Percentiles rank a stretch among this genome's conserved stretches.
Conservation (phyloP, 495 filamentous ascomycete species). For the Trichoderma parareesei region DNA sequence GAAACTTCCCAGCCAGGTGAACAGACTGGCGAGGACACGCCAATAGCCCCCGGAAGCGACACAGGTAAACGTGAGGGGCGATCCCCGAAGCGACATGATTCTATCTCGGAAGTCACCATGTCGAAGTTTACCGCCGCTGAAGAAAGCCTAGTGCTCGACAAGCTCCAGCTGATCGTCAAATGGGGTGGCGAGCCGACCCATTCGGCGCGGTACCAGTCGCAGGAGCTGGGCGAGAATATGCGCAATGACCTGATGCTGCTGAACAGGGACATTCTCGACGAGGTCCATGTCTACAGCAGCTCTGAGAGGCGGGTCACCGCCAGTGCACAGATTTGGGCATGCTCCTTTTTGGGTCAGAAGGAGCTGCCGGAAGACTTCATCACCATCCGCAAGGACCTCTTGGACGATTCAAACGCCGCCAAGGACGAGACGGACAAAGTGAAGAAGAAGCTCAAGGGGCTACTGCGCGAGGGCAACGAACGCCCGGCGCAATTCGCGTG, state of each 20-base stretch:
- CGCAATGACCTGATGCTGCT: conserved; percentile 88
- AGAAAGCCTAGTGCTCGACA: conserved; percentile 83
- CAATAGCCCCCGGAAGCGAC: conserved; percentile 5
- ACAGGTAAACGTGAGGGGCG: conserved; percentile 15
- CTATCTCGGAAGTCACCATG: conserved; percentile 75
- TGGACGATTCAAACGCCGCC: conserved; percentile 97
- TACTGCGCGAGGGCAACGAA: conserved; percentile 78
- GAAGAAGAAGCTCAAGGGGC: conserved; percentile 93
- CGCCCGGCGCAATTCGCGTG: conserved; percentile 93
- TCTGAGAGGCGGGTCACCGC: conserved; percentile 91
- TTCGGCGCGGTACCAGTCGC: conserved; percentile 89
- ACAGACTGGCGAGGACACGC: not conserved
- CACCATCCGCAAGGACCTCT: conserved; percentile 81
- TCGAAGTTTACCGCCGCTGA: conserved; percentile 85
- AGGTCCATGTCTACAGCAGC: conserved; percentile 88
- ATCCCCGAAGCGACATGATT: conserved; percentile 63
- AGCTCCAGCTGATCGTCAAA: conserved; percentile 95
- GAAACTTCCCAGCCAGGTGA: conserved; percentile 19
- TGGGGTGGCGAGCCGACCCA: conserved; percentile 99
- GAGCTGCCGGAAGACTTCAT: conserved; percentile 77
- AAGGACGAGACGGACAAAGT: conserved; percentile 99
- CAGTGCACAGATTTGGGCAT: conserved; percentile 94
- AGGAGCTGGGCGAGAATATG: conserved; percentile 91
- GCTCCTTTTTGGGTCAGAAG: conserved; percentile 80
- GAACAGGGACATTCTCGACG: conserved; percentile 82